These are phyloP conservation scores for Zygosaccharomyces sapae DNA, from an alignment of 1,139 yeast genomes.

Conservation along the genomic window DNA sequence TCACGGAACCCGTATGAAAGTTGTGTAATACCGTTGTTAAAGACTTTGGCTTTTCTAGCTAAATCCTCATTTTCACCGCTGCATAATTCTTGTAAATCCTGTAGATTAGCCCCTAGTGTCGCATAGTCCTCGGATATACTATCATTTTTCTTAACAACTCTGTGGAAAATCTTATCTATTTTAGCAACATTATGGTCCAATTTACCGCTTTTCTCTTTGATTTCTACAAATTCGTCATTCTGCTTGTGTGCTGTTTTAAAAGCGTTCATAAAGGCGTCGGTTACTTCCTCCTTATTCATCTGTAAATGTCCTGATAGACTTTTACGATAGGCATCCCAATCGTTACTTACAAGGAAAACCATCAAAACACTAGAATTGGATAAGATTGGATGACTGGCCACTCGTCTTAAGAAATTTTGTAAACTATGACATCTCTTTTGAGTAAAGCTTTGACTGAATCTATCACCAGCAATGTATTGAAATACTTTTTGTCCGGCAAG, in stretches of 20 bases:
- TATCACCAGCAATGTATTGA: slow-evolving; percentile 92
- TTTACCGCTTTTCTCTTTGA: slow-evolving; percentile 75
- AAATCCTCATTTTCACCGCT: slow-evolving; percentile 38
- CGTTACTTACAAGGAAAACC: slow-evolving; percentile 72
- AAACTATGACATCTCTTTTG: slow-evolving; percentile 79
- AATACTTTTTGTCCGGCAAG: slow-evolving; percentile 83
- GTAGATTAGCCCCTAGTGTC: slow-evolving; percentile 66
- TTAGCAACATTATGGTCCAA: slow-evolving; percentile 76
- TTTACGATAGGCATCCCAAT: slow-evolving; percentile 78
- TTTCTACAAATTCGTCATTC: slow-evolving; percentile 75
- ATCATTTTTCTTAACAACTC: slow-evolving; percentile 67
- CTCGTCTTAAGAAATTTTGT: slow-evolving; percentile 67
- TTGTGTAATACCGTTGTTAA: slow-evolving; percentile 50
- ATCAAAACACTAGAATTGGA: slow-evolving; percentile 68
- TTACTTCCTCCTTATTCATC: slow-evolving; percentile 40
- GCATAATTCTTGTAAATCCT: slow-evolving; percentile 59
- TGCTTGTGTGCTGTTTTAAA: slow-evolving; percentile 76
- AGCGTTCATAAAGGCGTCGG: slow-evolving; percentile 89
- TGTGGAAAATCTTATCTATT: slow-evolving; percentile 72
- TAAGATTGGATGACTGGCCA: slow-evolving; percentile 69
- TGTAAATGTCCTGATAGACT: slow-evolving; percentile 42
- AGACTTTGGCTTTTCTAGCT: slow-evolving; percentile 49
- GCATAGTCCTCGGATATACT: slow-evolving; percentile 70
- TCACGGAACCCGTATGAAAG: slow-evolving; percentile 45
- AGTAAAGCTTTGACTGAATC: slow-evolving; percentile 77